Evolutionary conservation across 2,329 filamentous ascomycete genomes (phyloP).

Genomic region (Fusarium sp.): DNA sequence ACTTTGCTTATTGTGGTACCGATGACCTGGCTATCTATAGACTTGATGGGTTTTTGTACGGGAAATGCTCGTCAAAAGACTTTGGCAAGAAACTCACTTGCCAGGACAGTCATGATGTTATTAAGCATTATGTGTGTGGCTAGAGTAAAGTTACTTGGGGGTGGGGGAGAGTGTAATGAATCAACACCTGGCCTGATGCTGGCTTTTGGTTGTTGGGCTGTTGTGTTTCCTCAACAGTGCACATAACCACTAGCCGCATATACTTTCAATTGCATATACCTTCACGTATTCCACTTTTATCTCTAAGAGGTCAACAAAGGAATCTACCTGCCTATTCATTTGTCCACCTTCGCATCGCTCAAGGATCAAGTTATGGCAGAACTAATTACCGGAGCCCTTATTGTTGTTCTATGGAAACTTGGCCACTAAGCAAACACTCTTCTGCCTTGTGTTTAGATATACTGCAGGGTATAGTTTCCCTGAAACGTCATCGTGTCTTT

Average conservation of each 20-base stretch:
- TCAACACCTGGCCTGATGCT: no score
- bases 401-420: not conserved
- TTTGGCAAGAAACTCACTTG: not conserved
- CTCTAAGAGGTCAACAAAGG: no score
- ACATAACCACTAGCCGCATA: no score
- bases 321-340: no score
- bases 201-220: not conserved
- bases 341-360: no score
- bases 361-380: no score
- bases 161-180: not conserved
- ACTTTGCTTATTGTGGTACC: not conserved
- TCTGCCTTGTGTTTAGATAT: not conserved
- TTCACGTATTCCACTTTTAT: no score
- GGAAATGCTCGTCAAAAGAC: not conserved
- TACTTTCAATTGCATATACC: no score
- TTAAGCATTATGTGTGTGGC: not conserved
- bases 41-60: not conserved
- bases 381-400: no score
- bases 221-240: no score
- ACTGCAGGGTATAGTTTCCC: not conserved
- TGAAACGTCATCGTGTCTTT: not conserved
- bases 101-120: not conserved
- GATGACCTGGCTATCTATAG: not conserved
- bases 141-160: not conserved
- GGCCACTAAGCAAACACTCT: not conserved